phyloP scores from a whole-genome alignment of 2,329 filamentous ascomycete genomes.

The Fusarium oligoseptatum region DNA sequence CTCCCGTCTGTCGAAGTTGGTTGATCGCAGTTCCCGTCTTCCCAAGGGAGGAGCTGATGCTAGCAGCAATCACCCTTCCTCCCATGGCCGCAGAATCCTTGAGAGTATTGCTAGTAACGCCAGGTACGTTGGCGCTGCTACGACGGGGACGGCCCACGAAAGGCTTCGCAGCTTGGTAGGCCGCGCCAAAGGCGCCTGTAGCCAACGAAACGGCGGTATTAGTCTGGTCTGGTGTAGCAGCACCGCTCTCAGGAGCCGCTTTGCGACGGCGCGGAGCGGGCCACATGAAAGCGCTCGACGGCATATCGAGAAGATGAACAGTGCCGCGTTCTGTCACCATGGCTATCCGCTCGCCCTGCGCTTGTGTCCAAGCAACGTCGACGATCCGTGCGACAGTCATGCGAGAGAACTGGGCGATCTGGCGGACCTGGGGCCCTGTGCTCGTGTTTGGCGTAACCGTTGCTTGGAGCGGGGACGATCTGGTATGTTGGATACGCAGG shows the following conservation, averaged over 20 bases:
- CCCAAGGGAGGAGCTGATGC: conserved; percentile 80
- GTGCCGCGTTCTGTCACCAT: conserved; percentile 96
- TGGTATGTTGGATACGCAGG: conserved; percentile 73
- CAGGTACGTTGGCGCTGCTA: conserved; percentile 56
- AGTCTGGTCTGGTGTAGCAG: conserved; percentile 62
- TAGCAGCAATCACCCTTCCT: conserved; percentile 78
- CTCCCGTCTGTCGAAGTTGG: conserved; percentile 79
- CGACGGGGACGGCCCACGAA: conserved; percentile 68
- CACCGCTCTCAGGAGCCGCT: conserved; percentile 58
- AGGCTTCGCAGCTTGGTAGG: conserved; percentile 76
- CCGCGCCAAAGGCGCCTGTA: conserved; percentile 77
- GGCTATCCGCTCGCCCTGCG: conserved; percentile 84
- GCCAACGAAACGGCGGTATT: conserved; percentile 75
- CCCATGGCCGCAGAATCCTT: conserved; percentile 76
- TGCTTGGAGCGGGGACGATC: conserved; percentile 70
- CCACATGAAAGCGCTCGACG: conserved; percentile 86
- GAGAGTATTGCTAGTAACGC: conserved; percentile 58
- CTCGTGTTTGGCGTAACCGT: conserved; percentile 58
- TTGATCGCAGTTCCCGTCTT: conserved; percentile 79
- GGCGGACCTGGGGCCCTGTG: conserved; percentile 75
- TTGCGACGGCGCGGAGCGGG: conserved; percentile 75
- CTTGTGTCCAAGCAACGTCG: conserved; percentile 88
- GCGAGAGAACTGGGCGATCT: conserved; percentile 88
- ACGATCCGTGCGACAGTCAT: conserved; percentile 93
- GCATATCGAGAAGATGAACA: conserved; percentile 91